Base-by-base conservation (phyloP, 805 yeast genomes). In the Wickerhamiella musiphila region DNA sequence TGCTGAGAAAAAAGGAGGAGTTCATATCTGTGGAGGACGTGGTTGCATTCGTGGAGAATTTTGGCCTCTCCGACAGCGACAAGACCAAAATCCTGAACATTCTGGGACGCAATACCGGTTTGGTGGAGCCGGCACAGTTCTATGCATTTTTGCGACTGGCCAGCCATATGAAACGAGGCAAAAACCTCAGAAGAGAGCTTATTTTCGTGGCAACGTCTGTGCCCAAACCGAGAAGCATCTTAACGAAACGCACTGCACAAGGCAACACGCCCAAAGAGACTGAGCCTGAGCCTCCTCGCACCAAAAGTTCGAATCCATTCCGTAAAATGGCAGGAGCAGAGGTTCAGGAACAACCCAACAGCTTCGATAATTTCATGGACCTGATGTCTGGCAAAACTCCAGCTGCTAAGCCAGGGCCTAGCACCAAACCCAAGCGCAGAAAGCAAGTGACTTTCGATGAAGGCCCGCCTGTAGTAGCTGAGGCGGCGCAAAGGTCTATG, bases 101-200 rank as follows among this genome's bases (percentile, higher is more conserved):
- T 22, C 51, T 57, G 25, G 54, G 48, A 23, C 42, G 36, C 26
- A 47, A 46, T 8, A 37, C 65, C 21, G 62, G 61, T 35, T 65
- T 77, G 3, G 62, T 86, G 34, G 83, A 81, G 45, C 73, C 83
- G 34, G 93, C 93, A 5, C 92, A 83, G 51, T 86, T 90, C 55
- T 90, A 78, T 57, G 94, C 93, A 1, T 64, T 82, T 23, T 51
- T 86, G 33, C 63, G 98, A 44, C 64, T 90, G 14, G 65, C 83
- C 10, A 68, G 93, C 13, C 94, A 81, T 51, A 61, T 75, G 0
- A 52, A 79, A 12, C 53, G 54, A 33, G 59, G 60, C 28, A 53
- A 58, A 15, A 54, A 72, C 47, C 66, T 81, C 23, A 53, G 59
- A 35, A 48, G 58, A 11, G 51, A 54, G 36, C 42, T 52, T 25